phyloP scores from a whole-genome alignment of 257 asterid species.

The Przewalskia tangutica region DNA sequence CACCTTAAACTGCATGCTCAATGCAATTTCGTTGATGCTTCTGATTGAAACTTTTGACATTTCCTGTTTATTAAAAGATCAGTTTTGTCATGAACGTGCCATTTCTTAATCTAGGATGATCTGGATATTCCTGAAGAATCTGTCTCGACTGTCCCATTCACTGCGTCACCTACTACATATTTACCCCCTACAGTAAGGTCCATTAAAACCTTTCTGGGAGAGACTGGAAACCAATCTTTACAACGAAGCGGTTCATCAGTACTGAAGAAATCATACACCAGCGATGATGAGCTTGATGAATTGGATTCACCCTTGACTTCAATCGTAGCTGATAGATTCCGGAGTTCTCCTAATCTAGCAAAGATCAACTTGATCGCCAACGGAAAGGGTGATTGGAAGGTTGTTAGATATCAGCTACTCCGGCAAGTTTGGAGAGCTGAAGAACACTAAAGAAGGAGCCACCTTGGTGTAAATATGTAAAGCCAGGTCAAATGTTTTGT shows the following conservation, averaged over 20 bases:
- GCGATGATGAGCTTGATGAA: conserved; percentile 83
- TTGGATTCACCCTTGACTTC: conserved; percentile 60
- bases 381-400: conserved; percentile 43
- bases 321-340: conserved; percentile 45
- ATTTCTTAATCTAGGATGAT: conserved; percentile 29
- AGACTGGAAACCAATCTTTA: conserved; percentile 42
- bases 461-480: conserved; percentile 1
- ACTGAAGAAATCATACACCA: conserved; percentile 49
- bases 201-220: conserved; percentile 37
- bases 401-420: conserved; percentile 58
- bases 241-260: conserved; percentile 40
- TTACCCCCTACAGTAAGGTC: conserved; percentile 62
- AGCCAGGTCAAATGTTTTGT: background rate
- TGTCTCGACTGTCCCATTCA: conserved; percentile 45
- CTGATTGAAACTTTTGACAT: background rate
- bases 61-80: background rate
- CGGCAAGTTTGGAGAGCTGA: conserved; percentile 47
- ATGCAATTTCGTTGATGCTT: background rate
- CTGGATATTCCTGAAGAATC: conserved; percentile 19
- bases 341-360: conserved; percentile 33
- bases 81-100: background rate
- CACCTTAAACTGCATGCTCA: background rate
- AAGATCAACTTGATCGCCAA: conserved; percentile 40
- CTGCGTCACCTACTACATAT: conserved; percentile 37
- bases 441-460: conserved; percentile 12